phyloP scores from a whole-genome alignment of 2,329 filamentous ascomycete genomes.

The Diaporthe sp. region DNA sequence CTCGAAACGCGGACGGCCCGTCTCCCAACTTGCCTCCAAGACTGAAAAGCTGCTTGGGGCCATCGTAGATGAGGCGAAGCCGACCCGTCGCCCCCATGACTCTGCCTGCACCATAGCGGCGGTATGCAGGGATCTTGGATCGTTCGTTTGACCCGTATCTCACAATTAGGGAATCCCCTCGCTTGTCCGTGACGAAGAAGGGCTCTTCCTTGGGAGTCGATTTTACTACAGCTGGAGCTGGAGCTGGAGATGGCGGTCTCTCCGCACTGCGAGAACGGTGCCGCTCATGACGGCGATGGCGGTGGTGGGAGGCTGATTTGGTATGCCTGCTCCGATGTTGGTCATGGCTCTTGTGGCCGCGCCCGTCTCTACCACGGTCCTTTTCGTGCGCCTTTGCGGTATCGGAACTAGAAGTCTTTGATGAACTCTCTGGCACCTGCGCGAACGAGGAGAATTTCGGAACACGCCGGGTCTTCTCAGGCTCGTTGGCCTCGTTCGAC shows the following conservation, averaged over 20 bases:
- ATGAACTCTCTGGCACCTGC: neutral
- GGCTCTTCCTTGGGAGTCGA: constrained; percentile 36
- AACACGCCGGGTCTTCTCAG: constrained; percentile 43
- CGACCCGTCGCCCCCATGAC: constrained; percentile 75
- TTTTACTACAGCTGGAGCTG: neutral
- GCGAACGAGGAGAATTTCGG: constrained; percentile 49
- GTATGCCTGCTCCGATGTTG: constrained; percentile 24
- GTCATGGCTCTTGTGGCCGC: constrained; percentile 24
- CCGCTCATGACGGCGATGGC: constrained; percentile 34
- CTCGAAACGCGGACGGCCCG: constrained; percentile 55
- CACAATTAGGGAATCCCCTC: constrained; percentile 82
- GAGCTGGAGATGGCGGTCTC: neutral
- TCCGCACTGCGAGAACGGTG: constrained; percentile 38
- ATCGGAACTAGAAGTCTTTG: neutral
- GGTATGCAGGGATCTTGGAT: constrained; percentile 79
- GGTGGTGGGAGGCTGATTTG: constrained; percentile 29
- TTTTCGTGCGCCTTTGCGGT: neutral
- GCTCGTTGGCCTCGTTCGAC: neutral
- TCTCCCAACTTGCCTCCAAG: constrained; percentile 57
- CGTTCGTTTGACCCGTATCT: constrained; percentile 81
- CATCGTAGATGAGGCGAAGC: constrained; percentile 76
- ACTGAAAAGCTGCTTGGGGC: constrained; percentile 68
- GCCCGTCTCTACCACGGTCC: neutral
- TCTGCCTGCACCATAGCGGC: constrained; percentile 75
- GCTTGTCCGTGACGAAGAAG: constrained; percentile 76